Evolutionary conservation across 257 asterid genomes (phyloP).

Genomic region (Solanum lignicaule): DNA sequence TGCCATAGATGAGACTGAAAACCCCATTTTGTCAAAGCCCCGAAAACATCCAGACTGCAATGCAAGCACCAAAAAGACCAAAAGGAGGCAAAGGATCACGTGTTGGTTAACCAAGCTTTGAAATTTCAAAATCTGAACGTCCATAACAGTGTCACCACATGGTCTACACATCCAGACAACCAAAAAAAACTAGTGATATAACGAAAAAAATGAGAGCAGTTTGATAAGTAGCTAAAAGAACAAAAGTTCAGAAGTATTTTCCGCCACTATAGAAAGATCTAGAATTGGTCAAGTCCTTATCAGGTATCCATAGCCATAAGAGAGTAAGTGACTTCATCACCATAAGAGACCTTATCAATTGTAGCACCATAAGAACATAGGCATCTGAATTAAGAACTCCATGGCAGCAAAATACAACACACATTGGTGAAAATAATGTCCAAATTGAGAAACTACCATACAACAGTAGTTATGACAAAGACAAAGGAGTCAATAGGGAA

Average conservation of each 20-base stretch:
- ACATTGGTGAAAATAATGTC: neutral
- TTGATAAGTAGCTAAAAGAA: neutral
- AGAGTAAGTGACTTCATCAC: neutral
- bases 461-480: neutral
- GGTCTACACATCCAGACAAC: neutral
- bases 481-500: neutral
- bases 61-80: neutral
- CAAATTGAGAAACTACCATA: neutral
- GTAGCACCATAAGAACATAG: neutral
- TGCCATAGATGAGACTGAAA: neutral
- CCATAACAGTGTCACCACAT: neutral
- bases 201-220: neutral
- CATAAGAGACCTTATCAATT: neutral
- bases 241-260: neutral
- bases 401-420: neutral
- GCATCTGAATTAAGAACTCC: neutral
- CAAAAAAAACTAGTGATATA: neutral
- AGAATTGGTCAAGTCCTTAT: neutral
- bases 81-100: neutral
- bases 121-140: neutral
- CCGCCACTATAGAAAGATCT: neutral
- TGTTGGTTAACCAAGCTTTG: neutral
- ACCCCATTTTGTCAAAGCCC: neutral
- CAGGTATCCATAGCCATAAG: neutral
- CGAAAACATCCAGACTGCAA: neutral